Percentiles rank a stretch among this genome's conserved stretches.
Evolutionary conservation across 257 asterid genomes (phyloP).

Genomic region (Cruciata laevipes): DNA sequence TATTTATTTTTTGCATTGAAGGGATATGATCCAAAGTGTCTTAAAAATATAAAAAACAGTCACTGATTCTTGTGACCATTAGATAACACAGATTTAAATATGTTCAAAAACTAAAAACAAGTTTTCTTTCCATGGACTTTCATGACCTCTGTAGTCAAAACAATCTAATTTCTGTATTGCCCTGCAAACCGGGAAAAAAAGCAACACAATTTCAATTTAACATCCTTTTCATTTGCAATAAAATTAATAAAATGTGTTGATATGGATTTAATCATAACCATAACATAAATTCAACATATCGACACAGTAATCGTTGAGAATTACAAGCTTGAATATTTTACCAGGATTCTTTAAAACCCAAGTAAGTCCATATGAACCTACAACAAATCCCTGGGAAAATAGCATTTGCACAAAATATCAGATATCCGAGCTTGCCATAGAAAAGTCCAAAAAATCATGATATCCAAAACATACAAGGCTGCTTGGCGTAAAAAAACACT

Average conservation of each 20-base stretch:
- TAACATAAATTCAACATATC: slow-evolving; percentile 26
- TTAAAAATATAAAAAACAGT: no score
- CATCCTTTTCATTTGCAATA: not conserved
- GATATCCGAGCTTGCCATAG: not conserved
- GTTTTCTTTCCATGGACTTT: slow-evolving; percentile 28
- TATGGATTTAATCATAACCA: no score
- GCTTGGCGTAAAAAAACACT: no score
- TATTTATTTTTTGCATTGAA: no score
- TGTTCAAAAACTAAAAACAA: no score
- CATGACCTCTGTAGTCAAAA: slow-evolving; percentile 46
- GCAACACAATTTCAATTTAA: not conserved
- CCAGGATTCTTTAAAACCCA: slow-evolving; percentile 84
- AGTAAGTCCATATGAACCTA: slow-evolving; percentile 94
- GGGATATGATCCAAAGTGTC: no score
- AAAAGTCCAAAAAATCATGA: no score
- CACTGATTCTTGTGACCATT: no score
- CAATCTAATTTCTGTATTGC: slow-evolving; percentile 58
- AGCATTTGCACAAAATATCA: not conserved
- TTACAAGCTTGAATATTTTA: slow-evolving; percentile 70
- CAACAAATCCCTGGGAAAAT: slow-evolving; percentile 72
- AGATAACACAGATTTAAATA: no score
- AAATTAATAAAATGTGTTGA: not conserved
- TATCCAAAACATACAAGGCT: no score
- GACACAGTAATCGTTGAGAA: slow-evolving; percentile 69
- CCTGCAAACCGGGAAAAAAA: slow-evolving; percentile 23